A percentile compares a stretch with the other conserved stretches of the same genome.
Evolutionary conservation across 2,329 filamentous ascomycete genomes (phyloP).

Genomic region (Dichotomopilus funicola): DNA sequence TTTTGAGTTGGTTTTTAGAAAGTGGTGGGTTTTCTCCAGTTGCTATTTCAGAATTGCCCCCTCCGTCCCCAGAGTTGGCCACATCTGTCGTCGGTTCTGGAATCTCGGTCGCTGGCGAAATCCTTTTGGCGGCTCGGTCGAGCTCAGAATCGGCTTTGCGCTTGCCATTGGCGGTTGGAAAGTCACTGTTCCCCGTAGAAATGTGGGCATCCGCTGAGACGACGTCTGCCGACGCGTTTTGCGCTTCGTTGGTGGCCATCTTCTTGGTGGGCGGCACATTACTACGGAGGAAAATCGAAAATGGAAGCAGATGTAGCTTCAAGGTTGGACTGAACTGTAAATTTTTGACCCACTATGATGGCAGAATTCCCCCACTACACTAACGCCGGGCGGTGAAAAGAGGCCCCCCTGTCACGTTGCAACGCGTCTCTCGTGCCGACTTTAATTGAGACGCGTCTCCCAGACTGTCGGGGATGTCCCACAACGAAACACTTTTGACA

Average conservation of each 20-base stretch:
- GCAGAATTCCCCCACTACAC: slow-evolving; percentile 1
- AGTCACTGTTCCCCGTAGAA: background rate
- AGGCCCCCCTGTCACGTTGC: background rate
- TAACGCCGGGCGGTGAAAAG: slow-evolving; percentile 1
- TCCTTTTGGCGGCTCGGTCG: slow-evolving; percentile 15
- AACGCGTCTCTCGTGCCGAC: slow-evolving; percentile 9
- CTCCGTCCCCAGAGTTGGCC: background rate
- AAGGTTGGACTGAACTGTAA: no score
- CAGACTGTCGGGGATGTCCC: background rate
- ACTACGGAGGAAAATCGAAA: background rate
- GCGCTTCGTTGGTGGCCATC: slow-evolving; percentile 6
- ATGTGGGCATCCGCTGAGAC: slow-evolving; percentile 5
- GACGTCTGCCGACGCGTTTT: background rate
- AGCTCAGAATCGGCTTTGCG: slow-evolving; percentile 23
- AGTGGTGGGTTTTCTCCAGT: slow-evolving; percentile 32
- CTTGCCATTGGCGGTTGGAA: slow-evolving; percentile 17
- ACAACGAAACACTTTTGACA: background rate
- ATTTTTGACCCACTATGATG: background rate
- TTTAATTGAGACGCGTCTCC: slow-evolving; percentile 19
- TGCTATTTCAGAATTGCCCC: background rate
- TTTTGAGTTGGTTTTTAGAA: slow-evolving; percentile 85
- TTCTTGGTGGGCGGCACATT: background rate
- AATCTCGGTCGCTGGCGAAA: slow-evolving; percentile 5
- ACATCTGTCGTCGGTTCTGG: slow-evolving; percentile 1
- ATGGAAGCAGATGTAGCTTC: background rate